A percentile compares a stretch with the other conserved stretches of the same genome.
Evolutionary conservation across 1,284 basidiomycete genomes (phyloP).

Genomic region (Ganoderma resinaceum): DNA sequence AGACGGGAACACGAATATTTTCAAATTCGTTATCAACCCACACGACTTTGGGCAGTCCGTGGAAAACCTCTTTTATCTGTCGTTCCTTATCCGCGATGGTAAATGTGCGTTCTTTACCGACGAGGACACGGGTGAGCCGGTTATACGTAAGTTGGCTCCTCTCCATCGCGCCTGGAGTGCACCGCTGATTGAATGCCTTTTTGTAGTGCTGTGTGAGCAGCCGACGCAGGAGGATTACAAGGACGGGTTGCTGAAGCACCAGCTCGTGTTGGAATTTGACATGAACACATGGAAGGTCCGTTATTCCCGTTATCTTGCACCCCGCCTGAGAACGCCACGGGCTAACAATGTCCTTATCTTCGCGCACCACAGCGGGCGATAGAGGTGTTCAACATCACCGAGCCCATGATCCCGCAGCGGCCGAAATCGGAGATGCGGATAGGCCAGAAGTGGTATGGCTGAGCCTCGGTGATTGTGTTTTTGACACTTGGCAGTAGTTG

Average conservation of each 20-base stretch:
- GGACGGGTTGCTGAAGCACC: conserved; percentile 72
- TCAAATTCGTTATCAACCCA: conserved; percentile 88
- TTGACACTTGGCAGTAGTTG: neutral
- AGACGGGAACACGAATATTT: conserved; percentile 71
- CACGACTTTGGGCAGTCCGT: conserved; percentile 90
- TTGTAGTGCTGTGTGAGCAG: conserved; percentile 64
- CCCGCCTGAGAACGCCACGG: neutral
- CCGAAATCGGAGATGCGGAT: conserved; percentile 58
- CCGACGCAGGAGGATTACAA: conserved; percentile 71
- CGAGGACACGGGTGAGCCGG: conserved; percentile 67
- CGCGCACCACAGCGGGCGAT: conserved; percentile 69
- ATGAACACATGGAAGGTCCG: conserved; percentile 81
- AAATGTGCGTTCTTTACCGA: conserved; percentile 74
- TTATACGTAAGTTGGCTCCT: conserved; percentile 64
- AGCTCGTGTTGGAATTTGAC: conserved; percentile 89
- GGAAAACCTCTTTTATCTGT: conserved; percentile 93
- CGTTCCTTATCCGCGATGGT: conserved; percentile 89
- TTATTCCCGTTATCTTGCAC: conserved; percentile 8
- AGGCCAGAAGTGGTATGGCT: conserved; percentile 76
- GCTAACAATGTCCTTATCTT: neutral
- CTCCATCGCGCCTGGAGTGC: neutral
- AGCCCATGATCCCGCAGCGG: conserved; percentile 72
- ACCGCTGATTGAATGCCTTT: neutral
- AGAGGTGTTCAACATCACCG: conserved; percentile 78
- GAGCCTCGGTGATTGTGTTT: conserved; percentile 13